These are phyloP conservation scores for Metarhizium guizhouense DNA, from an alignment of 2,329 filamentous ascomycete species.

Conservation along the genomic window DNA sequence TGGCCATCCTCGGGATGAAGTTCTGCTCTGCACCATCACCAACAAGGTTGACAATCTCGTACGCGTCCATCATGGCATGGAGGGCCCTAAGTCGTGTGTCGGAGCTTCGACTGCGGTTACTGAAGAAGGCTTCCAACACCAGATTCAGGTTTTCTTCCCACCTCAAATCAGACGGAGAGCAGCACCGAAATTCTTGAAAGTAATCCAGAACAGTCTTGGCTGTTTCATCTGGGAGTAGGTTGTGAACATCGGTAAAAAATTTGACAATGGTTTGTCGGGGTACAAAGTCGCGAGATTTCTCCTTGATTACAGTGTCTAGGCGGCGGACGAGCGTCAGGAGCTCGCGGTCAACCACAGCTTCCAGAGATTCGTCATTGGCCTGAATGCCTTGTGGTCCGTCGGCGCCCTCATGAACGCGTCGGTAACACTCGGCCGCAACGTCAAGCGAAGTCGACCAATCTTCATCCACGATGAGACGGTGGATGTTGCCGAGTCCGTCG, in stretches of 20 bases:
- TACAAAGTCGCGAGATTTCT: slow-evolving; percentile 43
- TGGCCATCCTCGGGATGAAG: slow-evolving; percentile 48
- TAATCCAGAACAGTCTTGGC: slow-evolving; percentile 57
- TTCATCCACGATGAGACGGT: slow-evolving; percentile 51
- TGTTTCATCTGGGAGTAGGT: slow-evolving; percentile 54
- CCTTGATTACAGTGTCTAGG: slow-evolving; percentile 37
- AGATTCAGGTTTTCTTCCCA: slow-evolving; percentile 58
- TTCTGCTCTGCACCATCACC: slow-evolving; percentile 50
- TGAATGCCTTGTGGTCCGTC: slow-evolving; percentile 14
- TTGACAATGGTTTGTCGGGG: slow-evolving; percentile 58
- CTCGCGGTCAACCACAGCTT: slow-evolving; percentile 32
- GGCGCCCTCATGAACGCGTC: slow-evolving; percentile 16
- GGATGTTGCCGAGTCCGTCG: slow-evolving; percentile 42
- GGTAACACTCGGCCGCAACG: slow-evolving; percentile 47
- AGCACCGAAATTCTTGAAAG: slow-evolving; percentile 59
- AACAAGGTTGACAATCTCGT: slow-evolving; percentile 49
- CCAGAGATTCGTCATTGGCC: slow-evolving; percentile 20
- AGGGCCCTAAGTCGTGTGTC: slow-evolving; percentile 55
- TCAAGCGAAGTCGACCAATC: slow-evolving; percentile 56
- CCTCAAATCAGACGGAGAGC: slow-evolving; percentile 59
- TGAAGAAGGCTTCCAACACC: slow-evolving; percentile 55
- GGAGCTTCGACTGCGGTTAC: slow-evolving; percentile 50
- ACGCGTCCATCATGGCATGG: slow-evolving; percentile 49
- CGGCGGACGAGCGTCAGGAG: slow-evolving; percentile 35
- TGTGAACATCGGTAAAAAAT: slow-evolving; percentile 55